A percentile compares a stretch with the other conserved stretches of the same genome.
Conservation (phyloP, 2,329 filamentous ascomycete species). For the Graphilbum ipis-grandicollis region DNA sequence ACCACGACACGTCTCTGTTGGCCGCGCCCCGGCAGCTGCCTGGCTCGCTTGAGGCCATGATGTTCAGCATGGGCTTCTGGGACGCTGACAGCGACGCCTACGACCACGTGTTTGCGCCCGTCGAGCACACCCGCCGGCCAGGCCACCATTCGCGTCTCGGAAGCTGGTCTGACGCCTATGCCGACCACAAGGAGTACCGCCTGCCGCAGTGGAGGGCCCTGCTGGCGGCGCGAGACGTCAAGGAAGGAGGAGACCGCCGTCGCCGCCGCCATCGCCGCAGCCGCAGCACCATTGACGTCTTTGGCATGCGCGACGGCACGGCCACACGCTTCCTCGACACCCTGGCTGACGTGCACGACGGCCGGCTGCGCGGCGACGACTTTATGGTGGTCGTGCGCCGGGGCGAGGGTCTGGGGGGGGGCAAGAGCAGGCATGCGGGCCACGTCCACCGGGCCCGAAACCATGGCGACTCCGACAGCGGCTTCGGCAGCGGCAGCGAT, state of each 20-base stretch:
- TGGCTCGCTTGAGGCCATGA: constrained; percentile 10
- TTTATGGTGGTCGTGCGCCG: constrained; percentile 9
- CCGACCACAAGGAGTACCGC: constrained; percentile 6
- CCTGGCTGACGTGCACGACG: constrained; percentile 8
- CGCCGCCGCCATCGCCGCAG: not conserved
- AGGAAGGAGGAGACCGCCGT: no score
- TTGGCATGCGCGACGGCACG: constrained; percentile 40
- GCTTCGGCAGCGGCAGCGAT: not conserved
- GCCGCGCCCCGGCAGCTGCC: constrained; percentile 4
- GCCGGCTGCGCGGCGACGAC: constrained; percentile 6
- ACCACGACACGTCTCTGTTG: constrained; percentile 8
- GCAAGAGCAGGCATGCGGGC: no score
- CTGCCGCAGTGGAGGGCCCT: constrained; percentile 8
- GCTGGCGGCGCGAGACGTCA: constrained; percentile 6
- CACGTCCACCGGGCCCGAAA: no score
- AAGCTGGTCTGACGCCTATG: constrained; percentile 4
- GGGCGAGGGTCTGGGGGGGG: no score
- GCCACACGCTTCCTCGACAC: constrained; percentile 14
- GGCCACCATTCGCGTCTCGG: constrained; percentile 2
- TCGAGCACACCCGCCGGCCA: constrained; percentile 1
- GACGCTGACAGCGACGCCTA: constrained; percentile 6
- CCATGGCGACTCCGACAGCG: not conserved
- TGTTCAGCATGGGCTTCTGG: constrained; percentile 11
- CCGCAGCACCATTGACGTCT: constrained; percentile 27
- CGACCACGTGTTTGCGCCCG: constrained; percentile 5